Base-by-base conservation (phyloP, 495 filamentous ascomycete genomes). In the Neurospora sp. region DNA sequence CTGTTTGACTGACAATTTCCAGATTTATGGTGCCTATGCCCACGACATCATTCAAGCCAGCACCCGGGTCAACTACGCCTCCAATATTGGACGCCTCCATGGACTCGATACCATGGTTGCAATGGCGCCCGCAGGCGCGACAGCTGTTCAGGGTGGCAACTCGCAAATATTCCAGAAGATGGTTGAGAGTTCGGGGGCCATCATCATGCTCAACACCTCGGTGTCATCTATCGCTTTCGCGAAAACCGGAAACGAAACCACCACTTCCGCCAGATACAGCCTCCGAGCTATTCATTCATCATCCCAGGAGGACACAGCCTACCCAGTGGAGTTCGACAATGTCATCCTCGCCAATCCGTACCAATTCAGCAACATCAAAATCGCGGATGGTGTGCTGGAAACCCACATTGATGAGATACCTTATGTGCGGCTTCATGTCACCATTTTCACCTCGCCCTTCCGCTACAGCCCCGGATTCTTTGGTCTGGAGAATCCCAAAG, bases 61-160 rank as follows among this genome's bases (percentile, higher is more conserved):
- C 74, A 98, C 96, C 1, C 86, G 96, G 6, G 96, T 98, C 59
- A 99, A 99, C 78, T 98, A 98, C 82, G 96, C 91, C 0, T 93
- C 95, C 74, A 98, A 99, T 73, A 78, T 99, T 8, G 85, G 82
- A 3, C 80, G 90, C 61, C 96, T 98, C 39, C 95, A 99, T 77
- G 96, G 93, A 4, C 80, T 99, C 10, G 93, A 95, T 75, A 89
- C 94, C 0, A 95, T 98, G 91, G 96, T 85, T 53, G 80, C 84
- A 3, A 93, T 98, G 93, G 92, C 94, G 2, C 90, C 94, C 0
- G 91, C 96, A 69, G 93, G 93, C 6, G 93, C 94, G 0, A 88
- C 94, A 76, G 81, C 90, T 6, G 86, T 99, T 8, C 81, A 88
- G 8, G 94, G 94, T 3, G 96, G 96, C 3, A 99, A 99, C 77